Evolutionary conservation across 2,329 filamentous ascomycete species (phyloP).

Genomic region (Pyrenochaeta sp.): DNA sequence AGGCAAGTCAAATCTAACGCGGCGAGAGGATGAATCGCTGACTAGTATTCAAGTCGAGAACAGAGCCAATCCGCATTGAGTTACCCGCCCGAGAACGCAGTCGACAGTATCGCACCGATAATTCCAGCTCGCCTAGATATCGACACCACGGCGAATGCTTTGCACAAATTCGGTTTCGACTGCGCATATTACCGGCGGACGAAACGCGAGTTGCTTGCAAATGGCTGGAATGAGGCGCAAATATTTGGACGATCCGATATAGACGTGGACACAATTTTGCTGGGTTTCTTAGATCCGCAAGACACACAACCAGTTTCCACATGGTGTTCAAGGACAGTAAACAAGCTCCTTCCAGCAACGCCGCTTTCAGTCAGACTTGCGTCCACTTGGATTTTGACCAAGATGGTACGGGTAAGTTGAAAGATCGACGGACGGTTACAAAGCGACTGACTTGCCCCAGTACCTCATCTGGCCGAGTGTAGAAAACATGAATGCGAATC

Average conservation of each 20-base stretch:
- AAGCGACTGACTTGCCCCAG: slow-evolving; percentile 27
- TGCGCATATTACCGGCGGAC: slow-evolving; percentile 43
- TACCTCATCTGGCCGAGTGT: slow-evolving; percentile 50
- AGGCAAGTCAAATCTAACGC: slow-evolving; percentile 31
- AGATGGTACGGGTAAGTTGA: slow-evolving; percentile 47
- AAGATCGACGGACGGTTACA: background rate
- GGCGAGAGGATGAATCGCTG: slow-evolving; percentile 19
- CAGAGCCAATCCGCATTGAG: slow-evolving; percentile 41
- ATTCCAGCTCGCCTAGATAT: slow-evolving; percentile 26
- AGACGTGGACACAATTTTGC: slow-evolving; percentile 46
- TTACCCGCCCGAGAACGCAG: slow-evolving; percentile 31
- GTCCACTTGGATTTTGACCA: slow-evolving; percentile 44
- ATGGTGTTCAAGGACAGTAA: slow-evolving; percentile 43
- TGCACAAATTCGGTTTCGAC: slow-evolving; percentile 46
- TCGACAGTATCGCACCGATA: slow-evolving; percentile 31
- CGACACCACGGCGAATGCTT: slow-evolving; percentile 25
- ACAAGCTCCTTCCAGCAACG: slow-evolving; percentile 38
- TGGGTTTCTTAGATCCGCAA: slow-evolving; percentile 45
- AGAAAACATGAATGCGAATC: slow-evolving; percentile 45
- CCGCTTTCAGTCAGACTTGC: slow-evolving; percentile 42
- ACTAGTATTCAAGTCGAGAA: slow-evolving; percentile 38
- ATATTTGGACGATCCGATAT: slow-evolving; percentile 45
- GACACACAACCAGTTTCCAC: slow-evolving; percentile 44
- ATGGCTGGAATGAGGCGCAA: slow-evolving; percentile 42
- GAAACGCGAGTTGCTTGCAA: slow-evolving; percentile 43